Conservation (phyloP, 768 basidiomycete genomes). For the Flagelloscypha sp. region DNA sequence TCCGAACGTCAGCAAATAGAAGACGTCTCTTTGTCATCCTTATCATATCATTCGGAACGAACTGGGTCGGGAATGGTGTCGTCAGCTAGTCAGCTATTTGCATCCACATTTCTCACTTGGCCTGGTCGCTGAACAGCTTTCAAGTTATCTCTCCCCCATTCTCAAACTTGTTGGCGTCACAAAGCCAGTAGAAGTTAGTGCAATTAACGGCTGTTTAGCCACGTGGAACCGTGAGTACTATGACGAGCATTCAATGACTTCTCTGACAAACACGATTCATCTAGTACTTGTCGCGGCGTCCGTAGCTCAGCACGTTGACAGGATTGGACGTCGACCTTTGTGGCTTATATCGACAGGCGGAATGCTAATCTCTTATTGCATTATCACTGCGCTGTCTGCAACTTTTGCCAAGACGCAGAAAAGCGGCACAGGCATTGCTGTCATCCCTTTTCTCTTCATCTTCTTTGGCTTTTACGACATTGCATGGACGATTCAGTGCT, state of each 20-base stretch:
- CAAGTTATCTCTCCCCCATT: constrained; percentile 38
- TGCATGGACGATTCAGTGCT: constrained; percentile 52
- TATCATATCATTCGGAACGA: constrained; percentile 52
- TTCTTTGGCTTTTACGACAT: constrained; percentile 47
- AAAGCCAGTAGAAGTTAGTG: constrained; percentile 9
- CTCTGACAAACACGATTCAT: constrained; percentile 49
- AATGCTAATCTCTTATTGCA: constrained; percentile 15
- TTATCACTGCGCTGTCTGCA: too few relatives aligned
- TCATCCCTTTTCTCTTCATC: constrained; percentile 49
- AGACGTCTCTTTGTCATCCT: constrained; percentile 48
- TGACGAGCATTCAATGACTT: constrained; percentile 6
- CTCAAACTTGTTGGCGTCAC: constrained; percentile 41
- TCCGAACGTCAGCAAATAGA: constrained; percentile 45
- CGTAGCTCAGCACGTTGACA: constrained; percentile 42
- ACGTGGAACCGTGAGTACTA: constrained; percentile 26
- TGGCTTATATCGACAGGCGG: constrained; percentile 41
- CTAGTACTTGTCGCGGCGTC: constrained; percentile 48
- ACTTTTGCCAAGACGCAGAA: too few relatives aligned
- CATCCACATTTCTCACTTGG: background rate
- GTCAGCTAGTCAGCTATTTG: constrained; percentile 17
- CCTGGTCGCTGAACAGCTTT: constrained; percentile 10
- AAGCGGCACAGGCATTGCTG: too few relatives aligned
- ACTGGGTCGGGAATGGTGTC: constrained; percentile 50
- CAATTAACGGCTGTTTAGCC: background rate
- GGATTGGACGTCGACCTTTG: constrained; percentile 39